phyloP scores from a whole-genome alignment of 1,284 basidiomycete species.

The Peniophora sp. region DNA sequence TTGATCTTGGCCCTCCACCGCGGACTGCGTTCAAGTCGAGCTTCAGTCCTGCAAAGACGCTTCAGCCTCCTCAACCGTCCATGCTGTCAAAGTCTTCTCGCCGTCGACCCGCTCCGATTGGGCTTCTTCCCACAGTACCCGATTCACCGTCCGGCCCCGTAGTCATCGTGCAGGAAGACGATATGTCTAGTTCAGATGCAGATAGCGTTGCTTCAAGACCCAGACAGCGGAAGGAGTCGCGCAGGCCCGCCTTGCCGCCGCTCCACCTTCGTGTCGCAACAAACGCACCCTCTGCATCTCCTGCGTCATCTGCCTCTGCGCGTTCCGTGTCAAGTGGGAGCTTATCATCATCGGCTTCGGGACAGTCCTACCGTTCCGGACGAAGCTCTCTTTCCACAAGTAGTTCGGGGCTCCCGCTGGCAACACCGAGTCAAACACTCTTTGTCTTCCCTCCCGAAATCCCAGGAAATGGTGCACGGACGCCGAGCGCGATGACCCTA shows the following conservation, averaged over 20 bases:
- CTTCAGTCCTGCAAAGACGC: background rate
- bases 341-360: background rate
- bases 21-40: background rate
- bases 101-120: constrained; percentile 7
- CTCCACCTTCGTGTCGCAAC: constrained; percentile 32
- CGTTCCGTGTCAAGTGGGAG: background rate
- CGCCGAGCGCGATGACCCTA: constrained; percentile 67
- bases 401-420: constrained; percentile 21
- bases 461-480: constrained; percentile 54
- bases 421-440: constrained; percentile 61
- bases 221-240: constrained; percentile 44
- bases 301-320: background rate
- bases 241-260: constrained; percentile 46
- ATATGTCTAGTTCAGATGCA: background rate
- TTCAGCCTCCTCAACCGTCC: background rate
- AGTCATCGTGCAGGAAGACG: constrained; percentile 9
- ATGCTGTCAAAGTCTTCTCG: background rate
- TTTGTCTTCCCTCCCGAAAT: constrained; percentile 75
- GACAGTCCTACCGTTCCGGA: constrained; percentile 3
- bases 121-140: constrained; percentile 11
- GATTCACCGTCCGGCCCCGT: constrained; percentile 15
- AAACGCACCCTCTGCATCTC: constrained; percentile 10
- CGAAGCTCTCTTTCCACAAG: background rate
- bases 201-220: constrained; percentile 23
- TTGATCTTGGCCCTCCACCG: constrained; percentile 26